Evolutionary conservation across 78 protist species (phyloP).

Genomic region (Dictyostelium citrinum): DNA sequence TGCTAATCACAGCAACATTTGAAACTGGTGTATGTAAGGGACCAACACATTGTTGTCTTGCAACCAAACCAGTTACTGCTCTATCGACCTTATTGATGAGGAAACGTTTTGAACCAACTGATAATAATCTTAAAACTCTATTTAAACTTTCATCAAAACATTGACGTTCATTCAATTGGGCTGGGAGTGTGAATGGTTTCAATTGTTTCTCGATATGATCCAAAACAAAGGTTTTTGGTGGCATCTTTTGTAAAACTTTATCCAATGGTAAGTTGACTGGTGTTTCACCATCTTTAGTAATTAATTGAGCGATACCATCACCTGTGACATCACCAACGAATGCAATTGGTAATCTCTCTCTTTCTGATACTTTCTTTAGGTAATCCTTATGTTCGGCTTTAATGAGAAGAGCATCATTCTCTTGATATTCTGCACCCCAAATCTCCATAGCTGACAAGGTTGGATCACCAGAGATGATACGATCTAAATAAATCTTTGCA

Average conservation of each 20-base stretch:
- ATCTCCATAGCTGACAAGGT: slow-evolving; percentile 88
- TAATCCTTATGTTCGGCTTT: slow-evolving; percentile 12
- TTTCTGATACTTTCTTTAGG: slow-evolving; percentile 55
- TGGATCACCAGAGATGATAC: slow-evolving; percentile 71
- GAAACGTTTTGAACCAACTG: slow-evolving; percentile 94
- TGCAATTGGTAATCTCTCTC: slow-evolving; percentile 85
- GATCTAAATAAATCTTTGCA: slow-evolving; percentile 69
- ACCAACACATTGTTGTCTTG: slow-evolving; percentile 96
- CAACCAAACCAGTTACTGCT: slow-evolving; percentile 94
- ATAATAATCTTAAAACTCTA: slow-evolving; percentile 84
- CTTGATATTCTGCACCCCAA: slow-evolving; percentile 95
- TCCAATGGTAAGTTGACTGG: slow-evolving; percentile 82
- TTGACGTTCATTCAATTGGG: not conserved
- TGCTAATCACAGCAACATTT: slow-evolving; percentile 87
- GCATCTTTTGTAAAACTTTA: slow-evolving; percentile 84
- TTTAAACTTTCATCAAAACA: not conserved
- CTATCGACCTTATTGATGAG: slow-evolving; percentile 91
- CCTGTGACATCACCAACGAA: slow-evolving; percentile 87
- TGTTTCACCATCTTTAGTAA: slow-evolving; percentile 22
- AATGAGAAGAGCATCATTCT: slow-evolving; percentile 84
- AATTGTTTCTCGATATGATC: not conserved
- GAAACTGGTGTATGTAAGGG: slow-evolving; percentile 91
- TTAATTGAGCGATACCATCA: slow-evolving; percentile 77
- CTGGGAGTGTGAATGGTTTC: slow-evolving; percentile 35
- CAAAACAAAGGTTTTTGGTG: slow-evolving; percentile 81